Evolutionary conservation across 139 green algal genomes (phyloP).

Genomic region (Raphidocelis subcapitata): DNA sequence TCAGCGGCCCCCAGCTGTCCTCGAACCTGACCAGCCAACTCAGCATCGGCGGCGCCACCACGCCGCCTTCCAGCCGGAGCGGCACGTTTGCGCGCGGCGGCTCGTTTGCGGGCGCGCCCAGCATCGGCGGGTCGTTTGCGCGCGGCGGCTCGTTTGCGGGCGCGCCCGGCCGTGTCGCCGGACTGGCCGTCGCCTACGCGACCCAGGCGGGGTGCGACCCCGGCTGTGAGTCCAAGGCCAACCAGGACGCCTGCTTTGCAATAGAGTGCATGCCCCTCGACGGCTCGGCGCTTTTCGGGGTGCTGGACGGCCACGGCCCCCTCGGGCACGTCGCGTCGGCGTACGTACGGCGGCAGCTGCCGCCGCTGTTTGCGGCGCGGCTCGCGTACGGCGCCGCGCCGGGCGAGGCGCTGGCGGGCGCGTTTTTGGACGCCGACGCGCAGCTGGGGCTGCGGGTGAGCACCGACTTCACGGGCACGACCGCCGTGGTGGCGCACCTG

Average conservation of each 20-base stretch:
- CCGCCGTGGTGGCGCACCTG: conserved; percentile 53
- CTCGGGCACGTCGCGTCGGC: conserved; percentile 51
- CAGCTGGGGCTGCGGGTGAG: conserved; percentile 34
- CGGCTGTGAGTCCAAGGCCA: too few relatives aligned
- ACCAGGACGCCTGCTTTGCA: neutral
- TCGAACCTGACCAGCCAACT: too few relatives aligned
- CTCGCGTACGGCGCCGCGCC: conserved; percentile 20
- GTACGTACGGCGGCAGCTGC: conserved; percentile 51
- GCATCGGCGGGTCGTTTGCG: too few relatives aligned
- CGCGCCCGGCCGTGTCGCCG: too few relatives aligned
- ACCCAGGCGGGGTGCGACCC: too few relatives aligned
- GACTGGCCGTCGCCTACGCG: too few relatives aligned
- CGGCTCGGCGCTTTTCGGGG: conserved; percentile 51
- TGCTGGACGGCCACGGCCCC: conserved; percentile 67
- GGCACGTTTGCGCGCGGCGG: too few relatives aligned
- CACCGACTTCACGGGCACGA: conserved; percentile 63
- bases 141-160: too few relatives aligned
- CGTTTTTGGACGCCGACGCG: conserved; percentile 46
- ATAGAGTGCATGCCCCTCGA: conserved; percentile 47
- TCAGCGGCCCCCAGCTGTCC: too few relatives aligned
- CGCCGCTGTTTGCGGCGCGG: conserved; percentile 40
- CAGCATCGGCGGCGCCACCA: too few relatives aligned
- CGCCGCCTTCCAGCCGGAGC: too few relatives aligned
- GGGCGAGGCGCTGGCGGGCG: conserved; percentile 7
- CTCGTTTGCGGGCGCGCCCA: too few relatives aligned